A percentile compares a stretch with the other conserved stretches of the same genome.
Conservation (phyloP, 2,329 filamentous ascomycete genomes). For the Claviceps sp. region DNA sequence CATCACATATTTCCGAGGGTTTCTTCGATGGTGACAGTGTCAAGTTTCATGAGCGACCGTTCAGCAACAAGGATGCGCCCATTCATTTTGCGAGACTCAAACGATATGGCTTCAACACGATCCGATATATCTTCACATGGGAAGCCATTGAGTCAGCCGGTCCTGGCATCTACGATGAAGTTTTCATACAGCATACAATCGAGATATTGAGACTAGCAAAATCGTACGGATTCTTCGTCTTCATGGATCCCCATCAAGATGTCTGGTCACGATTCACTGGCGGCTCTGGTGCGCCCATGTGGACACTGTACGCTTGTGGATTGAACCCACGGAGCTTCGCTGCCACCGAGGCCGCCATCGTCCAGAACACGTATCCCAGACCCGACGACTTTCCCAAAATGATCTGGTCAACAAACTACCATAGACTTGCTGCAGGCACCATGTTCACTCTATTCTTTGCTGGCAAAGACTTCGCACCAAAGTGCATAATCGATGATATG, state of each 20-base stretch:
- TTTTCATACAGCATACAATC: slow-evolving; percentile 86
- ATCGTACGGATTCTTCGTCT: slow-evolving; percentile 85
- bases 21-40: slow-evolving; percentile 93
- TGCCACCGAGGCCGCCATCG: slow-evolving; percentile 78
- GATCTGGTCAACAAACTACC: slow-evolving; percentile 99
- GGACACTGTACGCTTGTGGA: slow-evolving; percentile 91
- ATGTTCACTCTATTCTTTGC: slow-evolving; percentile 94
- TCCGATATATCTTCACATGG: slow-evolving; percentile 96
- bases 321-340: slow-evolving; percentile 77
- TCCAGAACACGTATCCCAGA: slow-evolving; percentile 85
- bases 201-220: slow-evolving; percentile 72
- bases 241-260: slow-evolving; percentile 98
- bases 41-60: slow-evolving; percentile 77
- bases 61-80: slow-evolving; percentile 69
- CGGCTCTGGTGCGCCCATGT: slow-evolving; percentile 91
- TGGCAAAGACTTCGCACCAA: slow-evolving; percentile 83
- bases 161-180: slow-evolving; percentile 84
- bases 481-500: slow-evolving; percentile 83
- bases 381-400: slow-evolving; percentile 88
- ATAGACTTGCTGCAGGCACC: slow-evolving; percentile 69
- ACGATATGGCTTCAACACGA: slow-evolving; percentile 88
- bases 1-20: slow-evolving; percentile 61
- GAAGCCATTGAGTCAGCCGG: slow-evolving; percentile 93
- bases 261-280: slow-evolving; percentile 95
- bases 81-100: slow-evolving; percentile 75